phyloP scores from a whole-genome alignment of 441 rosid genomes.

The Francoa sonchifolia region DNA sequence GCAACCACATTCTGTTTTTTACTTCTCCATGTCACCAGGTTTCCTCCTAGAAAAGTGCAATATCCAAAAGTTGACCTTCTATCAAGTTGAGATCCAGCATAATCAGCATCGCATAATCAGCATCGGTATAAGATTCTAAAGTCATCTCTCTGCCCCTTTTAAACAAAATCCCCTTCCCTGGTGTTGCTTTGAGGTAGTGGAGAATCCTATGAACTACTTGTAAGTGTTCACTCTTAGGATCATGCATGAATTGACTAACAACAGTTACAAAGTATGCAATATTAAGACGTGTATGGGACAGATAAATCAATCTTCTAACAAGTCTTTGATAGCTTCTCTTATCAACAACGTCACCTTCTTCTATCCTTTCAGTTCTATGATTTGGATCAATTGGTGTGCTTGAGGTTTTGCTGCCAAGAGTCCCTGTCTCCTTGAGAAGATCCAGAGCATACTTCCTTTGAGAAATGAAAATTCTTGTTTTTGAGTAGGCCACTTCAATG shows the following conservation, averaged over 20 bases:
- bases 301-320: neutral
- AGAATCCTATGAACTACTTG: neutral
- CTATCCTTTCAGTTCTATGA: neutral
- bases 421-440: neutral
- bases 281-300: neutral
- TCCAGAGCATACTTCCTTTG: neutral
- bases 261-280: neutral
- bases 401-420: neutral
- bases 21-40: neutral
- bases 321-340: neutral
- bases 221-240: neutral
- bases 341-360: neutral
- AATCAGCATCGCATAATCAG: neutral
- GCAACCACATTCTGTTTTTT: neutral
- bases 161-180: neutral
- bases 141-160: neutral
- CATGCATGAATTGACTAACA: neutral
- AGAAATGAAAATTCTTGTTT: neutral
- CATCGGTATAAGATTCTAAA: neutral
- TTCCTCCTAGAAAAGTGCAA: neutral
- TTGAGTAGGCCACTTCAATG: neutral
- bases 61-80: neutral
- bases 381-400: neutral
- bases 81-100: neutral
- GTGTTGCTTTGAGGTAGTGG: neutral